A percentile compares a stretch with the other conserved stretches of the same genome.
phyloP scores from a whole-genome alignment of 345 rosid genomes.

The Acer yangbiense region DNA sequence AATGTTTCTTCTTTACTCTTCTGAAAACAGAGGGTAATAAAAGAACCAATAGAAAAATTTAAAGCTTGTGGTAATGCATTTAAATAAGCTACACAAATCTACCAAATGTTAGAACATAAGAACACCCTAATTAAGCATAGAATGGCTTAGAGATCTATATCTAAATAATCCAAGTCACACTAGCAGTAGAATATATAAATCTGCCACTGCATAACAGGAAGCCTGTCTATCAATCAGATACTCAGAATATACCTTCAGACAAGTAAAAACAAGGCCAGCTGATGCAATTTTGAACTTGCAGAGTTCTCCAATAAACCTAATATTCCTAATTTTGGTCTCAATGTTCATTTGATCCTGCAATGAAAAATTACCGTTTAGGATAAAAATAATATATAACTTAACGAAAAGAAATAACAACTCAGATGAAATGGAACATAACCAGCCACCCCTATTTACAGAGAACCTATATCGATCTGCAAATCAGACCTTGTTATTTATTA shows the following conservation, averaged over 20 bases:
- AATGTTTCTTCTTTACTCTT: background rate
- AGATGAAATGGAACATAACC: constrained; percentile 4
- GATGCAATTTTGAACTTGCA: constrained; percentile 93
- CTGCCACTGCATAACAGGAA: constrained; percentile 1
- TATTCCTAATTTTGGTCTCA: constrained; percentile 95
- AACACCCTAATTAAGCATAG: background rate
- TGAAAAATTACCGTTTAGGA: constrained; percentile 23
- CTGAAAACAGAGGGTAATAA: background rate
- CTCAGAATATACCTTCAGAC: constrained; percentile 72
- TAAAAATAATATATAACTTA: background rate
- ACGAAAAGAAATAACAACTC: constrained; percentile 17
- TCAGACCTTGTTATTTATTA: constrained; percentile 86
- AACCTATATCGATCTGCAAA: constrained; percentile 6
- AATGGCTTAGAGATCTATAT: background rate
- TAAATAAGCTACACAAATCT: background rate
- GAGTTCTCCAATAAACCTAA: constrained; percentile 96
- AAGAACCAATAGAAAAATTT: background rate
- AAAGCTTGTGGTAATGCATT: background rate
- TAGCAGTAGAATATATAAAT: background rate
- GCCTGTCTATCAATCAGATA: constrained; percentile 4
- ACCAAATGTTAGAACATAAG: background rate
- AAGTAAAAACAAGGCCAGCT: constrained; percentile 80
- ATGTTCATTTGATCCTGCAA: constrained; percentile 99
- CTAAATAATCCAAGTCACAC: background rate
- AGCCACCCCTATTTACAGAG: constrained; percentile 9